Base-by-base conservation (phyloP, 2,329 filamentous ascomycete genomes). In the Aspergillus sp. region DNA sequence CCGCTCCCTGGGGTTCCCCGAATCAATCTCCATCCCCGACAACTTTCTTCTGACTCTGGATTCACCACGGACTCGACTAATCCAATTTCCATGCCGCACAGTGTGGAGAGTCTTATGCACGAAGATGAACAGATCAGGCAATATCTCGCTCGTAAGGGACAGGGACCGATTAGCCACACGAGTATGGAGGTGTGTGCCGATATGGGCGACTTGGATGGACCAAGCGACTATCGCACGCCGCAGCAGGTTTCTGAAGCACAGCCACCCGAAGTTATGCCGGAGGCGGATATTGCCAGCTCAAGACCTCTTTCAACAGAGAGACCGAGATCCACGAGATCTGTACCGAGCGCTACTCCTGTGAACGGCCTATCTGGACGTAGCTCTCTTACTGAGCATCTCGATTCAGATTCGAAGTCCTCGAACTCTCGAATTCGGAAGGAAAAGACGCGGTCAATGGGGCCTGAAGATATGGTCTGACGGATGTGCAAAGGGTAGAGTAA, bases 91-190 rank as follows among this genome's bases (percentile, higher is more conserved):
- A 70, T 84, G 61, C 85, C 86, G 0, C 78, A 81, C 10, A 75
- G 81, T 38, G 82, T 90, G 43, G 85, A 90, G 58, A 86, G 79
- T 59, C 81, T 91, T 59, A 87, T 94, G 80, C 81, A 81, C 53
- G 83, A 85, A 5, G 87, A 93, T 63, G 87, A 91, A 60, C 79
- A 82, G 32, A 79, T 78, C 53, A 86, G 88, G 60, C 88, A 90
- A 62, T 78, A 83, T 58, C 78, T 87, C 59, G 82, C 84, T 2
- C 85, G 86, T 61, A 64, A 64, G 50, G 56, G 55, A 59, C 70
- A 47, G 59, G 62, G 30, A 69, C 52, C 53, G 27, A 20, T 19
- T 12, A 39, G 19, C 17, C 7, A 19, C 19, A 39, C 17, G 15
- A 53, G 45, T 23, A 46, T 38, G 2, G 32, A 43, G 7, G 30